phyloP scores from a whole-genome alignment of 2,329 filamentous ascomycete genomes.

The Pseudopyrenochaeta lycopersici region DNA sequence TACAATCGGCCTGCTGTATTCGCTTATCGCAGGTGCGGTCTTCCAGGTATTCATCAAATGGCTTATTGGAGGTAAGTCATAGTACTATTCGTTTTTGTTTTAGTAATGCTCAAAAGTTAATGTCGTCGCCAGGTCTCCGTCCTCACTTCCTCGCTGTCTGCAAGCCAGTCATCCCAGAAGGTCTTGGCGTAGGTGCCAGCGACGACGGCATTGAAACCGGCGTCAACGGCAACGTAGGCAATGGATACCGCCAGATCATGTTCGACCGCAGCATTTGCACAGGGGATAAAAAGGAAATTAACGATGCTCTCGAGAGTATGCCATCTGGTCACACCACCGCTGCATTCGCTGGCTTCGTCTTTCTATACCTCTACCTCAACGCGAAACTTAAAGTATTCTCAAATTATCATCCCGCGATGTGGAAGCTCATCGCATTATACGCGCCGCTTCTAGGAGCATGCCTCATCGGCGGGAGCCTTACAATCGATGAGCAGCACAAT shows the following conservation, averaged over 20 bases:
- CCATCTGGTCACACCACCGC: conserved; percentile 79
- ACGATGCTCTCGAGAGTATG: conserved; percentile 75
- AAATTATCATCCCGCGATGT: conserved; percentile 77
- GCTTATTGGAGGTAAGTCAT: conserved; percentile 72
- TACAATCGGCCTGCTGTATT: conserved; percentile 73
- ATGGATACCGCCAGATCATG: conserved; percentile 69
- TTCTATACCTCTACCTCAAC: conserved; percentile 77
- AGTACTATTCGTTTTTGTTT: not conserved
- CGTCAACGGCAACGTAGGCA: conserved; percentile 60
- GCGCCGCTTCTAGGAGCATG: conserved; percentile 72
- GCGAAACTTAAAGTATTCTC: conserved; percentile 79
- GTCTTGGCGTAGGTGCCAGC: conserved; percentile 34
- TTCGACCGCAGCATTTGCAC: conserved; percentile 76
- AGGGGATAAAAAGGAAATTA: conserved; percentile 69
- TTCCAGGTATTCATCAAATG: conserved; percentile 81
- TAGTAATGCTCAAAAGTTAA: not conserved
- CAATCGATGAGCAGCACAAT: conserved; percentile 77
- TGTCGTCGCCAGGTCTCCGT: conserved; percentile 28
- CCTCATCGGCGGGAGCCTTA: conserved; percentile 74
- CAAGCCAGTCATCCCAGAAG: conserved; percentile 65
- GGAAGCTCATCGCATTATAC: conserved; percentile 74
- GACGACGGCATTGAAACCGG: conserved; percentile 48
- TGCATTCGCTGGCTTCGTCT: conserved; percentile 76
- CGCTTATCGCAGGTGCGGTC: conserved; percentile 74
- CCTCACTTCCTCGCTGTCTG: conserved; percentile 77